phyloP scores from a whole-genome alignment of 2,329 filamentous ascomycete species.

The Diplocarpon rosae region DNA sequence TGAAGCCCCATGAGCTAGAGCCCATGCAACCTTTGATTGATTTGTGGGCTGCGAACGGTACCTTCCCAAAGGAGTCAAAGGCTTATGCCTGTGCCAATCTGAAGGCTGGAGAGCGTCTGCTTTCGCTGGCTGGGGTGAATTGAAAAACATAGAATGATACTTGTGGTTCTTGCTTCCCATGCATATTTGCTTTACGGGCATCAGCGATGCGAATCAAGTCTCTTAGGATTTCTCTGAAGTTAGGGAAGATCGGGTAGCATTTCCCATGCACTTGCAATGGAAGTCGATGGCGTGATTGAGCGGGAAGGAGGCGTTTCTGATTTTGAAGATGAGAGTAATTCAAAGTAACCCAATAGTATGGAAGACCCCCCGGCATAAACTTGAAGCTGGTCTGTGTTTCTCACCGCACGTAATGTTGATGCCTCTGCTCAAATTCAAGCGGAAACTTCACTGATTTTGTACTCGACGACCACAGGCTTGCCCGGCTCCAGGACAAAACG shows the following conservation, averaged over 20 bases:
- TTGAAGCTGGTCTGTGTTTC: background rate
- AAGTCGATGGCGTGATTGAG: slow-evolving; percentile 15
- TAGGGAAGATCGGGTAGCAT: slow-evolving; percentile 8
- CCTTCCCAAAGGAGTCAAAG: slow-evolving; percentile 67
- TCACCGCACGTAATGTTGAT: background rate
- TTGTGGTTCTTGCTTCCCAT: background rate
- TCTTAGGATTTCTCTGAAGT: background rate
- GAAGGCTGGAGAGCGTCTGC: slow-evolving; percentile 45
- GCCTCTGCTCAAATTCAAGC: background rate
- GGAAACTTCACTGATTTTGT: slow-evolving; percentile 33
- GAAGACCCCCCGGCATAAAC: background rate
- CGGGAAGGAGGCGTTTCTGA: slow-evolving; percentile 19
- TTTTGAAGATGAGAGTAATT: background rate
- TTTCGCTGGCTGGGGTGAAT: slow-evolving; percentile 26
- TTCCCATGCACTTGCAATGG: slow-evolving; percentile 10
- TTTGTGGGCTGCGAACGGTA: slow-evolving; percentile 80
- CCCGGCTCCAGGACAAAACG: slow-evolving; percentile 31
- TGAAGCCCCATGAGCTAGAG: slow-evolving; percentile 82
- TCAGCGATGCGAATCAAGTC: too few relatives aligned
- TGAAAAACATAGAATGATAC: background rate
- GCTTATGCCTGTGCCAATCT: slow-evolving; percentile 55
- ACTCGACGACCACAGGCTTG: slow-evolving; percentile 30
- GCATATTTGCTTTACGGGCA: too few relatives aligned
- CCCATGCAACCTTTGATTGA: slow-evolving; percentile 94
- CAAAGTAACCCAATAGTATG: slow-evolving; percentile 2